phyloP scores from a whole-genome alignment of 1,284 basidiomycete species.

The Malassezia brasiliensis region DNA sequence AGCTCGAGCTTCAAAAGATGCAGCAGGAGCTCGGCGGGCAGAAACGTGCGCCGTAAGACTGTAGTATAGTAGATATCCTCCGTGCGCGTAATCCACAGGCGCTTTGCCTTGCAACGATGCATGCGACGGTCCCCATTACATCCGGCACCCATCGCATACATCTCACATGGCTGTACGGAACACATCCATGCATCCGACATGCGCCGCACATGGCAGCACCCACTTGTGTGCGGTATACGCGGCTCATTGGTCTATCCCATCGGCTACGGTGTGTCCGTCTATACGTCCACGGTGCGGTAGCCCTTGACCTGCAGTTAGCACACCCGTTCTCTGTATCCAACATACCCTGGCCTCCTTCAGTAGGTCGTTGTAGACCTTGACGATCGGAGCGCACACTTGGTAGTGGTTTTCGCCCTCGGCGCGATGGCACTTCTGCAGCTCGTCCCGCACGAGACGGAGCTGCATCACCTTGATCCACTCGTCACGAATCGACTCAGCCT shows the following conservation, averaged over 20 bases:
- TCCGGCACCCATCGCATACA: no score
- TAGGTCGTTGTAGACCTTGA: conserved; percentile 74
- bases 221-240: no score
- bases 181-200: no score
- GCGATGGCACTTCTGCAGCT: conserved; percentile 82
- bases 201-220: no score
- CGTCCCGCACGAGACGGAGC: conserved; percentile 74
- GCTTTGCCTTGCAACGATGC: no score
- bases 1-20: conserved; percentile 31
- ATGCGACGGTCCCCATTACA: no score
- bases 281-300: conserved; percentile 17
- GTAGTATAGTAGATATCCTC: no score
- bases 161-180: no score
- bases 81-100: no score
- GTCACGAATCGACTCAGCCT: conserved; percentile 74
- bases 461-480: conserved; percentile 94
- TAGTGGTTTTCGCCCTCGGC: conserved; percentile 65
- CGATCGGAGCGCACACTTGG: conserved; percentile 69
- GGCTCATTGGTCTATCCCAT: no score
- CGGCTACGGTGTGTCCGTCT: not conserved
- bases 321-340: conserved; percentile 18
- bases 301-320: conserved; percentile 13
- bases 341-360: conserved; percentile 74
- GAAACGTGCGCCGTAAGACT: not conserved
- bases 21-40: conserved; percentile 15